These are phyloP conservation scores for Epichloe uncinata DNA, from an alignment of 2,329 filamentous ascomycete species.

Conservation along the genomic window DNA sequence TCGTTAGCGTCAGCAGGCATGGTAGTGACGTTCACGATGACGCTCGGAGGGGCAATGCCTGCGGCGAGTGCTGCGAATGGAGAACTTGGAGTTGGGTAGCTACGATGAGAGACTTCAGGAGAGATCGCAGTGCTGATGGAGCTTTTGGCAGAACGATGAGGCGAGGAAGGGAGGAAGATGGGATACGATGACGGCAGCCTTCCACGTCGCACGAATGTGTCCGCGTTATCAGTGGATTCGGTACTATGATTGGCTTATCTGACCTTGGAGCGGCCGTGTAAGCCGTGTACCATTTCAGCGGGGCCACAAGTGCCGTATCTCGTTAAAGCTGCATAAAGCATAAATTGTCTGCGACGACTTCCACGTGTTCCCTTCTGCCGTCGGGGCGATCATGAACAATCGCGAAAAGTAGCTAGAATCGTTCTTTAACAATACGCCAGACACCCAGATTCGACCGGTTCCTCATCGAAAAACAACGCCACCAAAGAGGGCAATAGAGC, in stretches of 20 bases:
- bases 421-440: background rate
- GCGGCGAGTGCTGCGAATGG: background rate
- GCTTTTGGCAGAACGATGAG: background rate
- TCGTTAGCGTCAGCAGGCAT: slow-evolving; percentile 31
- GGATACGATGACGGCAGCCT: background rate
- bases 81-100: background rate
- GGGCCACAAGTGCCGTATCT: background rate
- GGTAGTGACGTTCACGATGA: slow-evolving; percentile 5
- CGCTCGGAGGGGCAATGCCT: background rate
- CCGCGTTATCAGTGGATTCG: background rate
- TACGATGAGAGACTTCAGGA: too few species aligned
- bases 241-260: background rate
- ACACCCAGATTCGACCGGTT: background rate
- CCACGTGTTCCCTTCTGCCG: too few species aligned
- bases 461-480: too few species aligned
- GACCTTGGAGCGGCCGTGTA: too few species aligned
- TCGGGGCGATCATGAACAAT: background rate
- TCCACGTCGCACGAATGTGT: background rate
- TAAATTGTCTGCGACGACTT: too few species aligned
- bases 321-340: too few species aligned
- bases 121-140: background rate
- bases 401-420: background rate
- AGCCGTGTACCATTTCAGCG: background rate
- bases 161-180: too few species aligned
- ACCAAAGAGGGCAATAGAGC: too few species aligned